Evolutionary conservation across 306 rosid genomes (phyloP).

Genomic region (Ochetophila trinervis): DNA sequence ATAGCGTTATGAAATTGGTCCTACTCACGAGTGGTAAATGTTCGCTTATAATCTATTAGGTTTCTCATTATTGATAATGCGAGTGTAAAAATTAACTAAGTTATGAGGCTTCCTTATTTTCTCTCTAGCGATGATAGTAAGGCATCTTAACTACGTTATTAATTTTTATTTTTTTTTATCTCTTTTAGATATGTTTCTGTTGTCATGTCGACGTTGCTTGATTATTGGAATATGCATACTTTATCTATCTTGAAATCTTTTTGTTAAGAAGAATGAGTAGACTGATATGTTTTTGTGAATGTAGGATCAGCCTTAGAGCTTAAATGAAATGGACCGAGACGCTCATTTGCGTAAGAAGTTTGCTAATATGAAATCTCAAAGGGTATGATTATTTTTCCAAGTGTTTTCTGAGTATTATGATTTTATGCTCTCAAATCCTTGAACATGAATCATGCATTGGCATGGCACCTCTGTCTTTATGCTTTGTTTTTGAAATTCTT

Average conservation of each 20-base stretch:
- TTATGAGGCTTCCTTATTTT: too few species aligned
- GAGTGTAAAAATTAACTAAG: too few species aligned
- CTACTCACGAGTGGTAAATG: too few species aligned
- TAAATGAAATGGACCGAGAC: constrained; percentile 59
- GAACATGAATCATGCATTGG: not conserved
- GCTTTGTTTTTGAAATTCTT: too few species aligned
- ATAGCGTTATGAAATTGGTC: too few species aligned
- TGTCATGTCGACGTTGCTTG: not conserved
- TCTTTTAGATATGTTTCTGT: not conserved
- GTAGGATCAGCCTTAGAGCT: constrained; percentile 36
- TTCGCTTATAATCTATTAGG: too few species aligned
- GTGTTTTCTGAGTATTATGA: constrained; percentile 3
- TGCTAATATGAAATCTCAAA: constrained; percentile 62
- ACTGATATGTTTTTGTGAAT: constrained; percentile 31
- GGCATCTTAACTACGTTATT: too few species aligned
- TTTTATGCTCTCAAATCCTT: constrained; percentile 2
- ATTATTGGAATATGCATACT: not conserved
- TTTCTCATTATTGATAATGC: too few species aligned
- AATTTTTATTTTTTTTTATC: not conserved
- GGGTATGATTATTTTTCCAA: constrained; percentile 41
- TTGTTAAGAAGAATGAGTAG: constrained; percentile 13
- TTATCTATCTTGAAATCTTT: not conserved
- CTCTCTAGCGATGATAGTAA: too few species aligned
- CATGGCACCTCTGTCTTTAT: too few species aligned
- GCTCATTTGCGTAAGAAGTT: constrained; percentile 46